Evolutionary conservation across 73 alveolate genomes (phyloP).

Genomic region (Blepharisma stoltei): DNA sequence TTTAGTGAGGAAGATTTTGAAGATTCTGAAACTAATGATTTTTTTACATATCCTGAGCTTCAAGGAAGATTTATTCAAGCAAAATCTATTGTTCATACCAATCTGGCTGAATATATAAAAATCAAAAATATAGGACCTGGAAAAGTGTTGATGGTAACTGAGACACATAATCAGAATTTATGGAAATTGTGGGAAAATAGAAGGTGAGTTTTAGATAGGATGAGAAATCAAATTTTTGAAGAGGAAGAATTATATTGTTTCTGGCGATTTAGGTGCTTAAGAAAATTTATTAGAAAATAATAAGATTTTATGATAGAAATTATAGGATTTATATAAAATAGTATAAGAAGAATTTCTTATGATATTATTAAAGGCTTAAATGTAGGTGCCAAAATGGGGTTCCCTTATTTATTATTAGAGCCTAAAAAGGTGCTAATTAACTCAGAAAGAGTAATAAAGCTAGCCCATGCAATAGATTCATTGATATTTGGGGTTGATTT

Average conservation of each 20-base stretch:
- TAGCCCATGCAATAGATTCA: no score
- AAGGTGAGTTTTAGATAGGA: neutral
- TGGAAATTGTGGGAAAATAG: neutral
- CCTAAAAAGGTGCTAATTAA: no score
- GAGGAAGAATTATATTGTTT: constrained; percentile 10
- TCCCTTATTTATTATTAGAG: no score
- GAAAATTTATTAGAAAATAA: neutral
- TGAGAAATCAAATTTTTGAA: constrained; percentile 1
- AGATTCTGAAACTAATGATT: neutral
- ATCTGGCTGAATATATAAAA: neutral
- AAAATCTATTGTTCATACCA: neutral
- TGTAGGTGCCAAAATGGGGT: no score
- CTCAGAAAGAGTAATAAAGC: no score
- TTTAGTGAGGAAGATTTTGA: no score
- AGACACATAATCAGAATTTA: neutral
- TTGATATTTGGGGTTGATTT: no score
- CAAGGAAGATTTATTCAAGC: neutral
- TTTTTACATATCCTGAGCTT: constrained; percentile 17
- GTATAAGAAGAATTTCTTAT: neutral
- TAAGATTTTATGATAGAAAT: neutral
- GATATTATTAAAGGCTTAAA: no score
- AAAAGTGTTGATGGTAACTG: neutral
- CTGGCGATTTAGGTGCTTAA: neutral
- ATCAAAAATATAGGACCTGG: neutral
- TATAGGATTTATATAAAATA: neutral